Percentiles rank a stretch among this genome's conserved stretches.
These are phyloP conservation scores for Vigna reflexopilosa DNA, from an alignment of 306 rosid genomes.

Conservation along the genomic window DNA sequence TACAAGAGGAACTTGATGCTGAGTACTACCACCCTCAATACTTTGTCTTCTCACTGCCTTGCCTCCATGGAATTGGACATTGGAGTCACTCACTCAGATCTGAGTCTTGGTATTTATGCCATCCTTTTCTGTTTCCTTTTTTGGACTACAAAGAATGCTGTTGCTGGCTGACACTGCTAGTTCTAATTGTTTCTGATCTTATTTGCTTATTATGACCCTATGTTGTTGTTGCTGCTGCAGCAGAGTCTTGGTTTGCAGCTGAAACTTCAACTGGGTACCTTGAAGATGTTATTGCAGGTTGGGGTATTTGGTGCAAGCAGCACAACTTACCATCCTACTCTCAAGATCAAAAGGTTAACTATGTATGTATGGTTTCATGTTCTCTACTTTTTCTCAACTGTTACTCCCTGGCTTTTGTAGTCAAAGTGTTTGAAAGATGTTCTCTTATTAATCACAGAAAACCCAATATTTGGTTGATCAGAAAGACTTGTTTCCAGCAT, in stretches of 20 bases:
- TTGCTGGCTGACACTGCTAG: not conserved
- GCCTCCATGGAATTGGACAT: conserved; percentile 57
- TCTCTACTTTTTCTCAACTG: conserved; percentile 22
- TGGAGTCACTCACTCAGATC: conserved; percentile 51
- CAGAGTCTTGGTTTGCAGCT: conserved; percentile 50
- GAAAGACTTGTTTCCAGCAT: conserved; percentile 38
- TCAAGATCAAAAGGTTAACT: conserved; percentile 49
- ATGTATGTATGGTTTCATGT: conserved; percentile 10
- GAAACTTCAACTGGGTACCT: conserved; percentile 58
- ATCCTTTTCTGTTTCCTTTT: conserved; percentile 4
- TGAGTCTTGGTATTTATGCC: conserved; percentile 44
- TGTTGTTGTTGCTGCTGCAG: conserved; percentile 38
- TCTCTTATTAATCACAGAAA: conserved; percentile 38
- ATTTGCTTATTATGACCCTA: conserved; percentile 26
- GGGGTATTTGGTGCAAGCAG: conserved; percentile 55
- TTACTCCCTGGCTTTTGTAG: not conserved
- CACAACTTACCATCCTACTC: conserved; percentile 41
- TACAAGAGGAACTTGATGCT: not conserved
- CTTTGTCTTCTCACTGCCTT: conserved; percentile 44
- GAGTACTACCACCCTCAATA: conserved; percentile 31
- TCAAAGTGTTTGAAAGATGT: conserved; percentile 22
- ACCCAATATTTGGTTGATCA: conserved; percentile 43
- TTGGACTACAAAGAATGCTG: not conserved
- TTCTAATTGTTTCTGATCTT: conserved; percentile 34
- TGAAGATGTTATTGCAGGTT: conserved; percentile 60